These are phyloP conservation scores for Tolypocladium paradoxum DNA, from an alignment of 2,329 filamentous ascomycete species.

Conservation along the genomic window DNA sequence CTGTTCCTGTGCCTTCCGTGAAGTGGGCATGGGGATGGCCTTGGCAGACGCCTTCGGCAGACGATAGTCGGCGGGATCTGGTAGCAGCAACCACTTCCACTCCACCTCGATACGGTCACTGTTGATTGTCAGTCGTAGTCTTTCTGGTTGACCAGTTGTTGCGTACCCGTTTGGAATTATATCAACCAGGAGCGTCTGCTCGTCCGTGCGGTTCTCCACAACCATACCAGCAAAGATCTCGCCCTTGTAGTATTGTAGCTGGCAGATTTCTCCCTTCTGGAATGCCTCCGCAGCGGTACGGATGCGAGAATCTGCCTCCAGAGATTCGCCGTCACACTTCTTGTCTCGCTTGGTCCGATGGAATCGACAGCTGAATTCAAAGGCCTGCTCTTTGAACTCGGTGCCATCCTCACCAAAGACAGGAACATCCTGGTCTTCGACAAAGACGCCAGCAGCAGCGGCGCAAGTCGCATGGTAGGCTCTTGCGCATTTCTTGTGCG, in stretches of 20 bases:
- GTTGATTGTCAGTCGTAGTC: conserved; percentile 26
- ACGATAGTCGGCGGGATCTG: conserved; percentile 58
- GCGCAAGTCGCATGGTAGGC: conserved; percentile 95
- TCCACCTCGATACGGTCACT: conserved; percentile 69
- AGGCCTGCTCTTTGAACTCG: conserved; percentile 84
- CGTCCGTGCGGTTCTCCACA: conserved; percentile 67
- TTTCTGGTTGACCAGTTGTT: neutral
- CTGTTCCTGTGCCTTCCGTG: conserved; percentile 51
- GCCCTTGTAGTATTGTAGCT: conserved; percentile 72
- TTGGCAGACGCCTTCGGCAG: conserved; percentile 65
- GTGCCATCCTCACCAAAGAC: conserved; percentile 84
- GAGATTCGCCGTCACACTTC: conserved; percentile 54
- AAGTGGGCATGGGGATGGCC: conserved; percentile 59
- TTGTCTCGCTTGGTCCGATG: conserved; percentile 81
- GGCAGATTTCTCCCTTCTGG: conserved; percentile 65
- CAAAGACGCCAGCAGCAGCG: conserved; percentile 79
- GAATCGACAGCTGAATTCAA: conserved; percentile 90
- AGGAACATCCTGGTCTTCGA: conserved; percentile 76
- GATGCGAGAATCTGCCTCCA: conserved; percentile 62
- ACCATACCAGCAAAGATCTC: conserved; percentile 89
- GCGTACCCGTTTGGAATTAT: conserved; percentile 75
- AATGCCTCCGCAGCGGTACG: conserved; percentile 57
- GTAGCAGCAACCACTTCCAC: conserved; percentile 73
- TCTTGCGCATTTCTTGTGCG: conserved; percentile 83
- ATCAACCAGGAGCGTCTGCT: conserved; percentile 69